Base-by-base conservation (phyloP, 306 rosid species). In the Acacia crassicarpa region DNA sequence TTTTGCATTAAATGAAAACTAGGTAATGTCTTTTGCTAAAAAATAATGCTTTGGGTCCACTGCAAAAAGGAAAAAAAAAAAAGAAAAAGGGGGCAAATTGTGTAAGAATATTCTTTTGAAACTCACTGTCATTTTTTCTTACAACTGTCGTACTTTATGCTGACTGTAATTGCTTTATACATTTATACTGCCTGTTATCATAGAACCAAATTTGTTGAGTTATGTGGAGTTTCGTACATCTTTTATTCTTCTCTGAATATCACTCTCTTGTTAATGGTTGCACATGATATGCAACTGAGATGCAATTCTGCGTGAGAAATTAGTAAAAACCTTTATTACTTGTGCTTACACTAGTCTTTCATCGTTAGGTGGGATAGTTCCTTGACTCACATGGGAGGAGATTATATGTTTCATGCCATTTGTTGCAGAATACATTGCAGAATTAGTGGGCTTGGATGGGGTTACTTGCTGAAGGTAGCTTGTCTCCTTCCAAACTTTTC, bases 391-490 rank as follows among this genome's bases (percentile, higher is more conserved):
- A 53, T 70, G 65, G 11, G 38, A 63, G 84, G 45, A 48, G 77
- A 78, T 45, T 54, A 35, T 25, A 16, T 44, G 58, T 69, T 48
- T 69, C 59, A 78, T 22, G 82, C 43, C 9, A 9, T 75, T 45
- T 81, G 69, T 74, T 80, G 73, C 78, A 32, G 84, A 89, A 65
- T 86, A 71, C 82, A 86, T 56, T 71, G 85, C 78, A 59, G 95
- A 93, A 81, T 86, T 91, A 2, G 87, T 93, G 13, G 81, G 82
- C 84, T 84, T 88, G 72, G 93, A 83, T 76, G 94, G 89, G 53
- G 78, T 95, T 59, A 82, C 96, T 82, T 93, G 90, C 82, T 95
- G 17, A 95, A 95, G 97, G 99, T 93, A 72, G 58, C 2, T 62
- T 65, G 51, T 53, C 66, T 68, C 45, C 56, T 78, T 75, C n/a